Evolutionary conservation across 257 asterid genomes (phyloP).

Genomic region (Lycium barbarum): DNA sequence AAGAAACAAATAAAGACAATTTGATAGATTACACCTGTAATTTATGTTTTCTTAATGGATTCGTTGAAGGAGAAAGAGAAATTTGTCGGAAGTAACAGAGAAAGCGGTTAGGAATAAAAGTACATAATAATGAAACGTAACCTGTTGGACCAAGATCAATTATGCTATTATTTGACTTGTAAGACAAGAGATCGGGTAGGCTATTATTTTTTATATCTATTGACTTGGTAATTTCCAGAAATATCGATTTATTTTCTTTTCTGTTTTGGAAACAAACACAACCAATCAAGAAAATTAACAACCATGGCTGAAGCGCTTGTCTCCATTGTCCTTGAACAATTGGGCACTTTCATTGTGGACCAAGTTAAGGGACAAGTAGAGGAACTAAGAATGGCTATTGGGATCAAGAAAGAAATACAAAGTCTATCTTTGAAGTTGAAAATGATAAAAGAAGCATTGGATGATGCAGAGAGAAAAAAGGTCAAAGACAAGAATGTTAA

Average conservation of each 20-base stretch:
- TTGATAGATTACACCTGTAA: no score
- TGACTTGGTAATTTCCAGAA: background rate
- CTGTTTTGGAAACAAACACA: background rate
- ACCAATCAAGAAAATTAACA: background rate
- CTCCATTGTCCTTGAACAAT: slow-evolving; percentile 23
- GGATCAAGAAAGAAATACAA: slow-evolving; percentile 30
- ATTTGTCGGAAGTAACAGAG: background rate
- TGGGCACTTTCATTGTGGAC: slow-evolving; percentile 27
- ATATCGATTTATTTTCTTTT: background rate
- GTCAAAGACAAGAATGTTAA: slow-evolving; percentile 27
- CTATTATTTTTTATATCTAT: background rate
- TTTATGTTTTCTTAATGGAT: no score
- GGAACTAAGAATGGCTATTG: slow-evolving; percentile 26
- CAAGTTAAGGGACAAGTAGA: slow-evolving; percentile 26
- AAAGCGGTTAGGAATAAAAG: background rate
- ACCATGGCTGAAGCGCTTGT: slow-evolving; percentile 31
- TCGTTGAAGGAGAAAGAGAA: no score
- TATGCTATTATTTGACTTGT: background rate
- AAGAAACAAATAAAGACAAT: no score
- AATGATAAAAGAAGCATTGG: slow-evolving; percentile 18
- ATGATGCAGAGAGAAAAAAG: slow-evolving; percentile 35
- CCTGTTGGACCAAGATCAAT: background rate
- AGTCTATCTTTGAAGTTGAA: slow-evolving; percentile 23
- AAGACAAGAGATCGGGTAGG: background rate
- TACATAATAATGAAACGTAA: background rate